These are phyloP conservation scores for Raphanus hybrid DNA, from an alignment of 441 rosid genomes.

Conservation along the genomic window DNA sequence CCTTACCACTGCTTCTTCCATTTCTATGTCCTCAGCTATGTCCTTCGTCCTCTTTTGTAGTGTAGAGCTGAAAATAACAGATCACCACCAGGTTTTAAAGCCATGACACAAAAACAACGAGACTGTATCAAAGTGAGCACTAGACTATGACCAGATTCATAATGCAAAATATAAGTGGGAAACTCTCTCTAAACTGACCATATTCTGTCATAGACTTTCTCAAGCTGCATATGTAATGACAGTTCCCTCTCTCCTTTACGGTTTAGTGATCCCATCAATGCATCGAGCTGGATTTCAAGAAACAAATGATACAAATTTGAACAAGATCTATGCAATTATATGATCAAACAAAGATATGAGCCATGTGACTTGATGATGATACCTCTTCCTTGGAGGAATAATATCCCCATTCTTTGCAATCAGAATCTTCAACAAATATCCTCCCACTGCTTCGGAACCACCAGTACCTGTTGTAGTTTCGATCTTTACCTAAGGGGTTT, in stretches of 20 bases:
- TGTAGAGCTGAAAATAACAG: conserved; percentile 52
- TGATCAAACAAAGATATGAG: conserved; percentile 4
- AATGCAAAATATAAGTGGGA: conserved; percentile 20
- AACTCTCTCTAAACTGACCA: conserved; percentile 56
- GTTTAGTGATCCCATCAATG: conserved; percentile 85
- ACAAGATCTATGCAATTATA: conserved; percentile 10
- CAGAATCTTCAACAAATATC: conserved; percentile 87
- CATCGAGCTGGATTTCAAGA: conserved; percentile 66
- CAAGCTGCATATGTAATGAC: conserved; percentile 69
- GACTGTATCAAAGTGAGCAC: conserved; percentile 7
- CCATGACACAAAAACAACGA: neutral
- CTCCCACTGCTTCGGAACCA: conserved; percentile 95
- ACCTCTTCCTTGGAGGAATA: conserved; percentile 95
- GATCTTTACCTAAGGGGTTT: conserved; percentile 82
- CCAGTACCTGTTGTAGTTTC: conserved; percentile 86
- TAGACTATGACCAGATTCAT: neutral
- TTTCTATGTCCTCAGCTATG: conserved; percentile 55
- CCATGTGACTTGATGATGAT: conserved; percentile 32
- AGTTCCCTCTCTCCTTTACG: conserved; percentile 90
- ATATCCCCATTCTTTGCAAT: conserved; percentile 84
- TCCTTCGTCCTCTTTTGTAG: conserved; percentile 81
- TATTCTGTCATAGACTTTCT: conserved; percentile 68
- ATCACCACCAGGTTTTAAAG: conserved; percentile 7
- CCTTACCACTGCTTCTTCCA: conserved; percentile 85
- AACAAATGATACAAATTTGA: conserved; percentile 10